Base-by-base conservation (phyloP, 768 basidiomycete genomes). In the Suillus fuscotomentosus region DNA sequence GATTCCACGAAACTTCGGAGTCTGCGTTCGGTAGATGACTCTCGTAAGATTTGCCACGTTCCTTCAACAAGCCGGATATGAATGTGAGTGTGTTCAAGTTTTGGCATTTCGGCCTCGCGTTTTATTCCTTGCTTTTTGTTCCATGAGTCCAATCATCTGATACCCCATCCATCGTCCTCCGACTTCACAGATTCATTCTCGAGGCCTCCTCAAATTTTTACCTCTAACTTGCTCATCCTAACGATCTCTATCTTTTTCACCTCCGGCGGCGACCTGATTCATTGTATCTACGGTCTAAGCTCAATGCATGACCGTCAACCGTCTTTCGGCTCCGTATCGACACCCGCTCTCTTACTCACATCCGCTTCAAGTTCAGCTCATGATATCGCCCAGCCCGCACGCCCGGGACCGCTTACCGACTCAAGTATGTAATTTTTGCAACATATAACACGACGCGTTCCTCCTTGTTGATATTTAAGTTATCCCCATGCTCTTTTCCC, bases 31-130 rank as follows among this genome's bases (percentile, higher is more conserved):
- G 65, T 61, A 67, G 65, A 63, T 50, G 34, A 36, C 27, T 76
- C 64, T 64, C 75, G 73, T 75, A 76, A 76, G n/a, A 20, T 22
- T 15, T 20, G 66, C 68, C 75, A 76, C 75, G 75, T 67, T 73
- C 66, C 67, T 62, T 66, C 38, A 57, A 65, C 60, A 14, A 60
- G 39, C 51, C 64, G 56, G 41, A 65, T 60, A 47, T 65, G 65
- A 63, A 65, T 64, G 48, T 65, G 61, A 68, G 66, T 67, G 63
- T 71, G 75, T 75, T 76, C 60, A 60, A 67, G 48, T 71, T 66
- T 43, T 24, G 48, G 55, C 61, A 20, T 59, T 41, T 31, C 36
- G 47, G 69, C 70, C 73, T 70, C 74, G 63, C 57, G 57, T 59
- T 72, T 72, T 60, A 72, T 54, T 62, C 62, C 70, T 65, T 65